Conservation (phyloP, 2,329 filamentous ascomycete genomes). For the Calonectria leucothoes region DNA sequence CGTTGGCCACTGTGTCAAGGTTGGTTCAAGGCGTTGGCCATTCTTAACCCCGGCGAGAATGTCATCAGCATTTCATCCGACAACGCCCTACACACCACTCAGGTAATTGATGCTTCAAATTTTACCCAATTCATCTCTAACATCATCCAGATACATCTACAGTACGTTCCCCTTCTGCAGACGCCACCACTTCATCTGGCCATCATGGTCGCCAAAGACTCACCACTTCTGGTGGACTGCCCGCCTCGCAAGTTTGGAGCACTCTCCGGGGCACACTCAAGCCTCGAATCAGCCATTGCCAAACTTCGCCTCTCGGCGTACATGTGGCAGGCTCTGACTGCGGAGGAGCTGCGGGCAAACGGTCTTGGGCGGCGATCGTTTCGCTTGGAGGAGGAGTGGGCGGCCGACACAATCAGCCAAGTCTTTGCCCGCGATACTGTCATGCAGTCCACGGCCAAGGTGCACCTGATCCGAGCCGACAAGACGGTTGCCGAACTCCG, state of each 20-base stretch:
- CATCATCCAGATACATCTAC: neutral
- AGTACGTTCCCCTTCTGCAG: conserved; percentile 66
- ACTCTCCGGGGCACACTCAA: conserved; percentile 61
- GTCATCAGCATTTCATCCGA: neutral
- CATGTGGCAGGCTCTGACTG: conserved; percentile 81
- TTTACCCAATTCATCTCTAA: neutral
- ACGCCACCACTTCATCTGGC: conserved; percentile 77
- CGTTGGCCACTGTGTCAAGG: conserved; percentile 30
- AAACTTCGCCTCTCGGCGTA: conserved; percentile 82
- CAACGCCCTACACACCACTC: neutral
- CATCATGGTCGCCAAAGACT: conserved; percentile 77
- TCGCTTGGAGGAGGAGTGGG: conserved; percentile 80
- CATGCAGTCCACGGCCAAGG: conserved; percentile 53
- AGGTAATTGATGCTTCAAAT: neutral
- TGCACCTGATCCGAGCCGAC: conserved; percentile 74
- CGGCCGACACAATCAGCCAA: conserved; percentile 70
- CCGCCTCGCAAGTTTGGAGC: conserved; percentile 69
- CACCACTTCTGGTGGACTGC: conserved; percentile 75
- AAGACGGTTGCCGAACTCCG: conserved; percentile 76
- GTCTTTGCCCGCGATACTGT: neutral
- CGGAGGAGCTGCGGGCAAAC: conserved; percentile 78
- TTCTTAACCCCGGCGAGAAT: conserved; percentile 28
- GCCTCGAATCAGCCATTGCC: conserved; percentile 71
- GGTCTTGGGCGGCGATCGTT: conserved; percentile 77
- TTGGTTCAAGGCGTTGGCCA: conserved; percentile 28